phyloP scores from a whole-genome alignment of 345 rosid genomes.

The Gossypium raimondii region DNA sequence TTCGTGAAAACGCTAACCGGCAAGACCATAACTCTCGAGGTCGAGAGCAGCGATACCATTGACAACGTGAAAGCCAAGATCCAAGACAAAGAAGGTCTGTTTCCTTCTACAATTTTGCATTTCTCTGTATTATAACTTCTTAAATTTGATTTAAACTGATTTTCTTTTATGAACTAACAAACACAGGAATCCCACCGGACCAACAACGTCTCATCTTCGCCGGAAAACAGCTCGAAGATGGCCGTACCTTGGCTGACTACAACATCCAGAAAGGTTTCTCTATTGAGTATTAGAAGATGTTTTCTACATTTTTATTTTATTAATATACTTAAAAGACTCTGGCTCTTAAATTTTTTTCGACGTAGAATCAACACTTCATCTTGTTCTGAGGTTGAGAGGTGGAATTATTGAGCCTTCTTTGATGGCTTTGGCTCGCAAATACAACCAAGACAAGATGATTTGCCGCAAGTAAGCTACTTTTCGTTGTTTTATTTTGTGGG shows the following conservation, averaged over 20 bases:
- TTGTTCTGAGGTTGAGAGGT: constrained; percentile 81
- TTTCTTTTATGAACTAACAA: neutral
- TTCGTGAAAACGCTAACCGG: constrained; percentile 92
- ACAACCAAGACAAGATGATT: constrained; percentile 84
- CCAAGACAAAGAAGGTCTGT: constrained; percentile 82
- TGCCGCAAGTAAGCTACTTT: constrained; percentile 71
- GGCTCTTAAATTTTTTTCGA: neutral
- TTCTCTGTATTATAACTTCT: neutral
- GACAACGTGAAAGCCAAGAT: constrained; percentile 91
- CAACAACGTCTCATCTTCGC: constrained; percentile 90
- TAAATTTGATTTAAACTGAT: neutral
- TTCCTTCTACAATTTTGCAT: too few species aligned
- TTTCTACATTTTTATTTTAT: neutral
- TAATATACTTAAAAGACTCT: neutral
- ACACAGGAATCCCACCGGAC: constrained; percentile 82
- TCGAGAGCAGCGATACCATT: constrained; percentile 85
- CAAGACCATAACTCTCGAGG: constrained; percentile 93
- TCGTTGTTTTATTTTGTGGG: neutral
- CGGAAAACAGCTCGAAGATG: constrained; percentile 92
- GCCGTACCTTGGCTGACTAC: constrained; percentile 87
- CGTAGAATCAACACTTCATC: constrained; percentile 76
- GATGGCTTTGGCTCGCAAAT: constrained; percentile 88
- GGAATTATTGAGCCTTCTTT: constrained; percentile 92
- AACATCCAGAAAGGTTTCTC: constrained; percentile 73
- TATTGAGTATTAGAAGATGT: neutral